Percentiles rank a stretch among this genome's conserved stretches.
Conservation (phyloP, 2,329 filamentous ascomycete species). For the Pseudocercospora eumusae region DNA sequence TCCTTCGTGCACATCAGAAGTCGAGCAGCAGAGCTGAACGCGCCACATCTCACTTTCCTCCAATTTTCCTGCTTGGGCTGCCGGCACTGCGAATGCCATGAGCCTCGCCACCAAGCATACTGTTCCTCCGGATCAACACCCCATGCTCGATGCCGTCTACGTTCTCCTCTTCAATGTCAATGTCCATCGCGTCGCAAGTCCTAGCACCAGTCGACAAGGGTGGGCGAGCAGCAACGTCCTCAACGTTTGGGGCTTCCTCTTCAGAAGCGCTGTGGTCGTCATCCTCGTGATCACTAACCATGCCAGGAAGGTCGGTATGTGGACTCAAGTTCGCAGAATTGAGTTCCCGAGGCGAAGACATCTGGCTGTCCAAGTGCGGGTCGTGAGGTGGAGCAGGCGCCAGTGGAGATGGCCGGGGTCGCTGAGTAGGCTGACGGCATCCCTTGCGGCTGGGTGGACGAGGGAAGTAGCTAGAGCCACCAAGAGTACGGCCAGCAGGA, state of each 20-base stretch:
- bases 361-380: slow-evolving; percentile 28
- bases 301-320: slow-evolving; percentile 51
- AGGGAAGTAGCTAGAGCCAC: slow-evolving; percentile 22
- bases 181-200: slow-evolving; percentile 38
- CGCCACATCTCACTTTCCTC: slow-evolving; percentile 18
- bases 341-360: slow-evolving; percentile 36
- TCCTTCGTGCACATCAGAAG: background rate
- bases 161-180: slow-evolving; percentile 42
- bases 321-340: slow-evolving; percentile 45
- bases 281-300: slow-evolving; percentile 55
- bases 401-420: slow-evolving; percentile 39
- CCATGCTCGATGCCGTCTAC: slow-evolving; percentile 38
- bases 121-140: slow-evolving; percentile 40
- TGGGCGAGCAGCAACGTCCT: slow-evolving; percentile 31
- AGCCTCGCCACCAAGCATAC: slow-evolving; percentile 34
- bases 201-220: slow-evolving; percentile 28
- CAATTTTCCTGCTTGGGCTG: slow-evolving; percentile 30
- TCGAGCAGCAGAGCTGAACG: background rate
- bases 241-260: slow-evolving; percentile 34
- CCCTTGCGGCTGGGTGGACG: slow-evolving; percentile 37
- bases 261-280: slow-evolving; percentile 44
- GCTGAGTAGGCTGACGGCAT: slow-evolving; percentile 30
- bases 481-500: slow-evolving; percentile 25
- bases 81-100: slow-evolving; percentile 25
- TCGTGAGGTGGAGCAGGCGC: slow-evolving; percentile 25